These are phyloP conservation scores for Elongisporangium anandrum DNA, from an alignment of 352 stramenopile genomes.

Conservation along the genomic window DNA sequence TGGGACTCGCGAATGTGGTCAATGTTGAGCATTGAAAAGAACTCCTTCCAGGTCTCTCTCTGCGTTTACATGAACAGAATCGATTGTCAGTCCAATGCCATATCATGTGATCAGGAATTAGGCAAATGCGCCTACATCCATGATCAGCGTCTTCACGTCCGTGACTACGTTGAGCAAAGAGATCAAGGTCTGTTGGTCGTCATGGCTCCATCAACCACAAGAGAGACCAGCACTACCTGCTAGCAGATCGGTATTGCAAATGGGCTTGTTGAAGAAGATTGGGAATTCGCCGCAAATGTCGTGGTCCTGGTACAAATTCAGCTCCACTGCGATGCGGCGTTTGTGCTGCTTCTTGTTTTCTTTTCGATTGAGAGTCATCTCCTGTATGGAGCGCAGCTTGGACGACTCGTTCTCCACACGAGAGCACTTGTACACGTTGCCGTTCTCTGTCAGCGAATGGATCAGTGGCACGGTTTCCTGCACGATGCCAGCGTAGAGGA, in stretches of 20 bases:
- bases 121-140: constrained; percentile 55
- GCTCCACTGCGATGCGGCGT: constrained; percentile 55
- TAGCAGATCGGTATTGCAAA: constrained; percentile 63
- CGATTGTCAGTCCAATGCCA: no score
- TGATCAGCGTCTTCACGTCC: constrained; percentile 74
- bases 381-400: constrained; percentile 21
- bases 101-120: no score
- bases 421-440: constrained; percentile 45
- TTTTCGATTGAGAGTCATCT: constrained; percentile 16
- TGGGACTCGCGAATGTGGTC: constrained; percentile 60
- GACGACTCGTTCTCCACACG: constrained; percentile 31
- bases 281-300: constrained; percentile 74
- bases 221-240: constrained; percentile 22
- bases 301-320: constrained; percentile 78
- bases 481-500: constrained; percentile 75
- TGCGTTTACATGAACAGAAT: no score
- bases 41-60: constrained; percentile 74
- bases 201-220: neutral
- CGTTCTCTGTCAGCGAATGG: constrained; percentile 61
- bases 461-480: constrained; percentile 73
- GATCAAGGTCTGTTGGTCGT: neutral
- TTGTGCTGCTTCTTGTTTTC: constrained; percentile 31
- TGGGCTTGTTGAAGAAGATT: constrained; percentile 52
- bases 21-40: constrained; percentile 72
- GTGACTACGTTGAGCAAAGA: constrained; percentile 31